phyloP scores from a whole-genome alignment of 768 basidiomycete species.

The Amanita muscaria region DNA sequence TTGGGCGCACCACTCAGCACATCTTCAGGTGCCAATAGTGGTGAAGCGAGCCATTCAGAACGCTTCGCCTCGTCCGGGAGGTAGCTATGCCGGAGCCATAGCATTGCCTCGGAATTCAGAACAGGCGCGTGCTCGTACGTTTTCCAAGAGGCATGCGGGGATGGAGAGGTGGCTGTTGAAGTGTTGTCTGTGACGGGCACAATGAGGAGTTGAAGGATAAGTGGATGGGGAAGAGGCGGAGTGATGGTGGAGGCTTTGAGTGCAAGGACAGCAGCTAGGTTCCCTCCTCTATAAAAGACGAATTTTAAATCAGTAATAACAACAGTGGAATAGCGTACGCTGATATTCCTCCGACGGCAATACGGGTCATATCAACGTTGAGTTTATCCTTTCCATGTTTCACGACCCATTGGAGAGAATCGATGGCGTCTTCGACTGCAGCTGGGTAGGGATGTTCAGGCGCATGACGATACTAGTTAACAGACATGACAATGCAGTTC shows the following conservation, averaged over 20 bases:
- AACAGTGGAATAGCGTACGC: conserved; percentile 31
- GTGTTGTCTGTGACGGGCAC: conserved; percentile 74
- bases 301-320: no score
- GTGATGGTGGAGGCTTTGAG: conserved; percentile 46
- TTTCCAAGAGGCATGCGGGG: conserved; percentile 34
- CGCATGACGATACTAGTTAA: conserved; percentile 65
- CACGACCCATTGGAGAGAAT: conserved; percentile 54
- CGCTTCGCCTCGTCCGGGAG: conserved; percentile 53
- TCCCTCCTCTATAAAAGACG: conserved; percentile 60
- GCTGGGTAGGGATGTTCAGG: conserved; percentile 67
- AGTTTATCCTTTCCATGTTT: conserved; percentile 38
- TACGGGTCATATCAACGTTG: conserved; percentile 36
- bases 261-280: conserved; percentile 56
- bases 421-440: conserved; percentile 64
- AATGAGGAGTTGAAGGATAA: no score
- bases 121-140: conserved; percentile 50
- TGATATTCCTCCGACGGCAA: conserved; percentile 69
- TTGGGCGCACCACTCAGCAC: no score
- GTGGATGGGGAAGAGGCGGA: conserved; percentile 45
- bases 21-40: no score
- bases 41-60: no score
- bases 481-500: conserved; percentile 51
- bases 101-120: conserved; percentile 55
- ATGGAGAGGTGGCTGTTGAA: conserved; percentile 22
- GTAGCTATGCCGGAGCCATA: conserved; percentile 67